Conservation (phyloP, 2,329 filamentous ascomycete species). For the Alternaria hordeiaustralica region DNA sequence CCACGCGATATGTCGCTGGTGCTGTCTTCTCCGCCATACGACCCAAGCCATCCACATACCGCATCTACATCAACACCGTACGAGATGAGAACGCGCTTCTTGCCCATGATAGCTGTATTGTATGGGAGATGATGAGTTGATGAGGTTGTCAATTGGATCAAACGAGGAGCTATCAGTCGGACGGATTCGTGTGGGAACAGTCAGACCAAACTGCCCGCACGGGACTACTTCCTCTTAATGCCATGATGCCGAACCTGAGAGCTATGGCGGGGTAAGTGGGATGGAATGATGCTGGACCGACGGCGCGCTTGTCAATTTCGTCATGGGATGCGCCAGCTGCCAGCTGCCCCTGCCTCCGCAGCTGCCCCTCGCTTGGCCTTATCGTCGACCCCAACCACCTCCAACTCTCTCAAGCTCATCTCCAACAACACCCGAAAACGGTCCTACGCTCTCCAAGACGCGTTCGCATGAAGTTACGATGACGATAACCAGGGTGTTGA, state of each 20-base stretch:
- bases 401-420: neutral
- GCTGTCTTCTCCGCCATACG: conserved; percentile 75
- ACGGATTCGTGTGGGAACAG: neutral
- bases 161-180: neutral
- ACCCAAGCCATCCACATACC: conserved; percentile 72
- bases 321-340: neutral
- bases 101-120: conserved; percentile 43
- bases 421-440: neutral
- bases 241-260: neutral
- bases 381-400: conserved; percentile 3
- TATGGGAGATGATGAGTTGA: neutral
- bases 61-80: conserved; percentile 78
- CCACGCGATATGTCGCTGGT: conserved; percentile 74
- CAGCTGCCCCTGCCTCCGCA: neutral
- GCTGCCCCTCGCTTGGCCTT: neutral
- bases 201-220: neutral
- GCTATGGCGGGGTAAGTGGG: conserved; percentile 19
- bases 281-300: conserved; percentile 8
- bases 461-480: neutral
- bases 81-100: conserved; percentile 61
- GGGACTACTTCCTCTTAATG: conserved; percentile 8
- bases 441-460: neutral
- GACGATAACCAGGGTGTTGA: neutral
- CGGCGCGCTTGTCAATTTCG: conserved; percentile 2
- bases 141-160: neutral